Conservation (phyloP, 1,139 yeast genomes). For the Hyphopichia burtonii region DNA sequence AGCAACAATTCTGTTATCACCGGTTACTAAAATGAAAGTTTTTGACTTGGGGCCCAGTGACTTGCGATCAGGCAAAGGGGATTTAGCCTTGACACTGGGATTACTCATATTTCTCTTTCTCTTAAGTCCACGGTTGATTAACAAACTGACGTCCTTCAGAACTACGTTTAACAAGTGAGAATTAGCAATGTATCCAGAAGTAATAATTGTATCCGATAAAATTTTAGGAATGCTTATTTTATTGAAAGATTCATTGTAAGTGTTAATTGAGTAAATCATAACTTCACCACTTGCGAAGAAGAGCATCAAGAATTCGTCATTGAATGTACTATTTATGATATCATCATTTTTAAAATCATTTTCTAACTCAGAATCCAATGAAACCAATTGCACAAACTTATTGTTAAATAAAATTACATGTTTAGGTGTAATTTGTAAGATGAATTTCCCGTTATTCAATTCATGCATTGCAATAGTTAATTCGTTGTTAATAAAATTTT, state of each 20-base stretch:
- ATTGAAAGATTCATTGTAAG: conserved; percentile 37
- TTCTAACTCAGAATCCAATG: conserved; percentile 35
- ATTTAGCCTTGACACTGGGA: conserved; percentile 10
- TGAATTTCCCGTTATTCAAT: conserved; percentile 55
- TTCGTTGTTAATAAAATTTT: conserved; percentile 63
- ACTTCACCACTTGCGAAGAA: conserved; percentile 59
- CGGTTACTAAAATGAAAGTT: conserved; percentile 67
- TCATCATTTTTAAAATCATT: conserved; percentile 45
- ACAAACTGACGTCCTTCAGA: conserved; percentile 36
- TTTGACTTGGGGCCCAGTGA: conserved; percentile 40
- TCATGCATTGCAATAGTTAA: conserved; percentile 68
- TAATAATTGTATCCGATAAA: conserved; percentile 59
- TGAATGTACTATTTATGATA: conserved; percentile 52
- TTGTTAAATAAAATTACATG: conserved; percentile 66
- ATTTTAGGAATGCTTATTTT: conserved; percentile 49
- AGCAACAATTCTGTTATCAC: conserved; percentile 69
- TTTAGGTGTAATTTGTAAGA: conserved; percentile 73
- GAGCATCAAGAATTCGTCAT: conserved; percentile 50
- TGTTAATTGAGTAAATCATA: conserved; percentile 43
- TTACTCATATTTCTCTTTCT: conserved; percentile 18
- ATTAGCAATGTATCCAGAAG: conserved; percentile 64
- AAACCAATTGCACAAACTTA: conserved; percentile 48
- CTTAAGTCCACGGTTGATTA: conserved; percentile 31
- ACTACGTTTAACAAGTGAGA: conserved; percentile 43
- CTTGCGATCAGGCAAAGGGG: conserved; percentile 6